These are phyloP conservation scores for Pterula multifida DNA, from an alignment of 1,284 basidiomycete genomes.

Conservation along the genomic window DNA sequence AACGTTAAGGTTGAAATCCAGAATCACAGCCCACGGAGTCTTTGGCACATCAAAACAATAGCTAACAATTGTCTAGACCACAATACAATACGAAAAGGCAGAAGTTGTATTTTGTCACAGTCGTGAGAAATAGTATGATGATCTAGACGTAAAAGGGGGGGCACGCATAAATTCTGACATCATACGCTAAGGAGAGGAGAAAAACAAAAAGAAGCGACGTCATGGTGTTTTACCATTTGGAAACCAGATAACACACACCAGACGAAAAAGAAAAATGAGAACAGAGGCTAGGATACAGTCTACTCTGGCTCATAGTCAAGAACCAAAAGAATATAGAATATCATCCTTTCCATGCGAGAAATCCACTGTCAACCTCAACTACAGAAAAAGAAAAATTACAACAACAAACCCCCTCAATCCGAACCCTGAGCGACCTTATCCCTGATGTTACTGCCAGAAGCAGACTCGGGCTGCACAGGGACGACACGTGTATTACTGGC, in stretches of 20 bases:
- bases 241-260: neutral
- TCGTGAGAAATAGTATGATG: no score
- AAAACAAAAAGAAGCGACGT: neutral
- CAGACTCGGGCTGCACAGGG: neutral
- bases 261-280: neutral
- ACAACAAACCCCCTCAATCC: neutral
- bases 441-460: neutral
- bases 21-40: no score
- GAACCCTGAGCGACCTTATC: neutral
- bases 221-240: neutral
- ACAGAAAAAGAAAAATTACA: neutral
- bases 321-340: neutral
- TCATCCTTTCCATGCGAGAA: neutral
- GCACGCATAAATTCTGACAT: no score
- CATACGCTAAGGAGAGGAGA: neutral
- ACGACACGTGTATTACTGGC: conserved; percentile 12
- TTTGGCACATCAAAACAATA: no score
- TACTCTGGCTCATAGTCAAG: neutral
- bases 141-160: no score
- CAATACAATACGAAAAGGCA: no score
- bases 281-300: neutral
- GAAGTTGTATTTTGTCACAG: no score
- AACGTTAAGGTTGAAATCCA: no score
- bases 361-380: neutral
- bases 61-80: no score